phyloP scores from a whole-genome alignment of 1,284 basidiomycete genomes.

The Tetrapyrgos nigripes region DNA sequence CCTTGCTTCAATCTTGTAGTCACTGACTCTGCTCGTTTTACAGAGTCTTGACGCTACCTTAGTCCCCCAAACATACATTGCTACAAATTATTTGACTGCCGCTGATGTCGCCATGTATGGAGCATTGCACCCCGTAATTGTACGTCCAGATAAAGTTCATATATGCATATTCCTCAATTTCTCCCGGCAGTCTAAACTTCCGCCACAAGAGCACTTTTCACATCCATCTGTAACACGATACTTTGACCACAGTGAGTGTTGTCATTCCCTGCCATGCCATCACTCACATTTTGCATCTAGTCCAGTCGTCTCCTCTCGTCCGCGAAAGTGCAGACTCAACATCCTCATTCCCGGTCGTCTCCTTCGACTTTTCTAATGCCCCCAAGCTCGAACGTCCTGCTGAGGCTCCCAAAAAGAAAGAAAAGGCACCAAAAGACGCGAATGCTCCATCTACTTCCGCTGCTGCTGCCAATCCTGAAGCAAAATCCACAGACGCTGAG shows the following conservation, averaged over 20 bases:
- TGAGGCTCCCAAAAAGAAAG: constrained; percentile 82
- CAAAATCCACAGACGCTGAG: constrained; percentile 21
- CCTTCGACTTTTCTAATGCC: constrained; percentile 78
- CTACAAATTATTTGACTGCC: constrained; percentile 82
- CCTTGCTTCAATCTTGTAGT: constrained; percentile 7
- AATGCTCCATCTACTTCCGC: constrained; percentile 32
- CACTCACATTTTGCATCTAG: not conserved
- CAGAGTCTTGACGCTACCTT: constrained; percentile 81
- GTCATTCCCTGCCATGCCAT: not conserved
- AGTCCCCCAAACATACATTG: constrained; percentile 80
- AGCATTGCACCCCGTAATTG: constrained; percentile 79
- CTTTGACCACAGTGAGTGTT: constrained; percentile 77
- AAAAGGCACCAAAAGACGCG: constrained; percentile 66
- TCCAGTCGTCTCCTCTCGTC: constrained; percentile 77
- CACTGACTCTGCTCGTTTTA: constrained; percentile 11
- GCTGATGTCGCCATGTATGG: constrained; percentile 90
- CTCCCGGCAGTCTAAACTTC: constrained; percentile 64
- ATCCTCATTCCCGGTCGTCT: constrained; percentile 65
- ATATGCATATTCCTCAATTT: not conserved
- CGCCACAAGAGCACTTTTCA: constrained; percentile 72
- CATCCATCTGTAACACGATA: constrained; percentile 88
- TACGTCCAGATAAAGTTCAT: constrained; percentile 44
- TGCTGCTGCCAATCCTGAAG: constrained; percentile 33
- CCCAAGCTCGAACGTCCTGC: constrained; percentile 77
- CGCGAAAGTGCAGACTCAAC: constrained; percentile 57